These are phyloP conservation scores for Pouteria campechiana DNA, from an alignment of 179 eudicot genomes.

Conservation along the genomic window DNA sequence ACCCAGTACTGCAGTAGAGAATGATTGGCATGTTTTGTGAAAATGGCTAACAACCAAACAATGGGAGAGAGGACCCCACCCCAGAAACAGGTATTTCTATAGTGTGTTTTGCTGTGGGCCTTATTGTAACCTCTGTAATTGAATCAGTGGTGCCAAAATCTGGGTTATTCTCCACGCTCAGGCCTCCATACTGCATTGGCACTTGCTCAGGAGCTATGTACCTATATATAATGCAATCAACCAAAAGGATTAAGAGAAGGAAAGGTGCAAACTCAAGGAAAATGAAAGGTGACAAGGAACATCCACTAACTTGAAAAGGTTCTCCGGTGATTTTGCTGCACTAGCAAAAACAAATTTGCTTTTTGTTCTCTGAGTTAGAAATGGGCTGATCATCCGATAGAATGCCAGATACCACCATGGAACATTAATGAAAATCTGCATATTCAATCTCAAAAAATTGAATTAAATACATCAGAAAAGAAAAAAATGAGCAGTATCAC, in stretches of 20 bases:
- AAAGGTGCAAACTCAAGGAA: background rate
- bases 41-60: too few relatives aligned
- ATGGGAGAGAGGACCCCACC: too few relatives aligned
- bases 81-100: conserved; percentile 62
- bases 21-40: too few relatives aligned
- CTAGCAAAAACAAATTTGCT: conserved; percentile 73
- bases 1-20: too few relatives aligned
- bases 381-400: conserved; percentile 58
- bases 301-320: conserved; percentile 40
- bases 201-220: conserved; percentile 71
- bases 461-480: conserved; percentile 42
- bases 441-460: conserved; percentile 21
- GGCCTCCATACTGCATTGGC: conserved; percentile 75
- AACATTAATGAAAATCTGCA: conserved; percentile 71
- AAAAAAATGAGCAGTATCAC: conserved; percentile 12
- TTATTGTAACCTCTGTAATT: conserved; percentile 42
- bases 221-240: conserved; percentile 17
- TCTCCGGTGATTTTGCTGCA: conserved; percentile 49
- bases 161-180: conserved; percentile 46
- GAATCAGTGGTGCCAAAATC: conserved; percentile 41
- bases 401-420: conserved; percentile 79
- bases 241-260: background rate
- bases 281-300: background rate
- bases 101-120: conserved; percentile 48
- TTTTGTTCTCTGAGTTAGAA: conserved; percentile 62